Evolutionary conservation across 148 eudicot genomes (phyloP), one percentile per base, ranked within the genome.

Genomic region (Camellia sinensis): DNA sequence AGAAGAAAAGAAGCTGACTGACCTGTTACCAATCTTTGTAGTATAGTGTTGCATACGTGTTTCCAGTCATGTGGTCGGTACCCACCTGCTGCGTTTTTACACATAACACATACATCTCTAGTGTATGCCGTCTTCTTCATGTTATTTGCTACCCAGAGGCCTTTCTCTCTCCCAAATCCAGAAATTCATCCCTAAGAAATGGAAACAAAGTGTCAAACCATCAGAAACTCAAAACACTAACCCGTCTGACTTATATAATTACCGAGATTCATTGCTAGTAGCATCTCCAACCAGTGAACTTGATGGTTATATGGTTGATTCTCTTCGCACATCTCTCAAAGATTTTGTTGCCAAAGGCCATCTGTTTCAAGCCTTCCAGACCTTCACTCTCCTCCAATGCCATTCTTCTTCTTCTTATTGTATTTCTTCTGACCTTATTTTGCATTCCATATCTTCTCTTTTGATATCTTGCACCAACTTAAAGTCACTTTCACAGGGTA

Each of bases 391-490:
- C 14, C 85, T 93, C 67, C 92, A 82, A 77, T 48, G 57, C 40
- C 85, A 87, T 78, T 77, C 86, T 13, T 64, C 82, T 56, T 80
- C 87, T 22, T 72, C 82, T 57, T 29, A 29, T 29, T 29, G 37
- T 29, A 18, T 77, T 66, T 85, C 80, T 75, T 61, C 18, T 84
- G 85, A 85, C 56, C 45, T 81, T 46, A 46, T 87, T 80, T 78
- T 89, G 63, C 83, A 83, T n/a, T 86, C 97, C 5, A 17, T 89
- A 64, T 88, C 90, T 44, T 90, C 86, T 52, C 88, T 93, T 21
- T 83, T 95, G 52, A 63, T 80, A 54, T 88, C 86, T 70, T 92
- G 97, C 86, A 77, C 87, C 57, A 81, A 87, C 43, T 67, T 61
- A 37, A 89, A 85, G 77, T 83, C 83, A 71, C 80, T 91, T 67